These are phyloP conservation scores for Aspergillus puulaauensis DNA, from an alignment of 2,329 filamentous ascomycete species.

Conservation along the genomic window DNA sequence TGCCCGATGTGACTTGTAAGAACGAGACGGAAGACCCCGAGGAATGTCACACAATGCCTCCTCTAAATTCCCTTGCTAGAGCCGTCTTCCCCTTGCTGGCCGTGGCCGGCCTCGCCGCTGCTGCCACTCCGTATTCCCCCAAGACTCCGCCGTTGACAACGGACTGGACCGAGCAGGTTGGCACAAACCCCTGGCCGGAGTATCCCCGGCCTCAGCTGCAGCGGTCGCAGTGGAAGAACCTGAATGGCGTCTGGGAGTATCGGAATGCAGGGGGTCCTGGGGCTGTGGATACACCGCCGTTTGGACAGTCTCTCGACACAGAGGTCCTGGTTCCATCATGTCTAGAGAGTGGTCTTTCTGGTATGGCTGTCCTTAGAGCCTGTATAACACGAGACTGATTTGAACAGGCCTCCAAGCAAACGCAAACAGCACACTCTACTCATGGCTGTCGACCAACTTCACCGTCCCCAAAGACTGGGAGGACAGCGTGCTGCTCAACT, in stretches of 20 bases:
- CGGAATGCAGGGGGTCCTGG: constrained; percentile 38
- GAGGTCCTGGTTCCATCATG: constrained; percentile 55
- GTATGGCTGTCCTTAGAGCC: constrained; percentile 21
- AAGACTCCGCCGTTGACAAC: constrained; percentile 45
- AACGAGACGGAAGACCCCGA: background rate
- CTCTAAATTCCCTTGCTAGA: background rate
- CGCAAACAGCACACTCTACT: constrained; percentile 31
- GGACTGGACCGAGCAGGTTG: constrained; percentile 48
- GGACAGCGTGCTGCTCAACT: constrained; percentile 47
- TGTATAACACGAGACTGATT: background rate
- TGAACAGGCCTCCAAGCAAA: constrained; percentile 34
- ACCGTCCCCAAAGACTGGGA: constrained; percentile 46
- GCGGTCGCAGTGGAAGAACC: constrained; percentile 49
- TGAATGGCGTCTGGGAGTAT: constrained; percentile 52
- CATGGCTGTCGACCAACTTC: constrained; percentile 52
- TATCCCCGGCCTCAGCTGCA: constrained; percentile 50
- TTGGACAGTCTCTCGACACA: constrained; percentile 41
- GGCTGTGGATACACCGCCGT: constrained; percentile 45
- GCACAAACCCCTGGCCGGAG: constrained; percentile 51
- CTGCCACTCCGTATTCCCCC: constrained; percentile 33
- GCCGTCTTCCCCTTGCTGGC: constrained; percentile 8
- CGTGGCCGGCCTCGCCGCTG: background rate
- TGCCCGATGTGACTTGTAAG: background rate
- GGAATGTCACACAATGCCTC: background rate
- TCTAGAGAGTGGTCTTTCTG: constrained; percentile 54